Evolutionary conservation across 805 yeast species (phyloP).

Genomic region (Yamadazyma akitaensis): DNA sequence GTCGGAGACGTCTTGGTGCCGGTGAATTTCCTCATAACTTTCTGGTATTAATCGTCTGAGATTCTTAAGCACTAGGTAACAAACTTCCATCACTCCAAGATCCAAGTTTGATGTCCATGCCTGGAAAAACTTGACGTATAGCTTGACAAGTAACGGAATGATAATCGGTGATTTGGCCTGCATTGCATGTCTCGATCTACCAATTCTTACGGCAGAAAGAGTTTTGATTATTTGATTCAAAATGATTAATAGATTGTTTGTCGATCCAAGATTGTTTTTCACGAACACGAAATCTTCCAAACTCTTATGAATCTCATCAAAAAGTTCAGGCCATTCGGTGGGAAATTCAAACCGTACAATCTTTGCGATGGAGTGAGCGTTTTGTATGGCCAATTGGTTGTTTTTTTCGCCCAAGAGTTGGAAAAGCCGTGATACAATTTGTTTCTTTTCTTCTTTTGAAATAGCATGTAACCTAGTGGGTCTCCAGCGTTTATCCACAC

Average conservation of each 20-base stretch:
- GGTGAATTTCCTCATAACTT: conserved; percentile 70
- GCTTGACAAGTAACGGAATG: conserved; percentile 54
- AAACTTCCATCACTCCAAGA: conserved; percentile 62
- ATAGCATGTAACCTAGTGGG: conserved; percentile 52
- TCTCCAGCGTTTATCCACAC: conserved; percentile 83
- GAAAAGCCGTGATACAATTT: conserved; percentile 59
- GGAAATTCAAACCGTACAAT: conserved; percentile 87
- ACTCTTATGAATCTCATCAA: conserved; percentile 55
- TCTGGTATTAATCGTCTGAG: conserved; percentile 65
- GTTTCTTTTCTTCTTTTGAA: conserved; percentile 63
- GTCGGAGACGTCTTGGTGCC: conserved; percentile 53
- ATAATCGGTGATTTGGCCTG: conserved; percentile 67
- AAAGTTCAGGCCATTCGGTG: conserved; percentile 75
- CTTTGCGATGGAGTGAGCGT: conserved; percentile 76
- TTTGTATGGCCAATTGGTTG: conserved; percentile 72
- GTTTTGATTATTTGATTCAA: conserved; percentile 77
- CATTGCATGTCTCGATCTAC: conserved; percentile 75
- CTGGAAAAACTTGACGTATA: conserved; percentile 58
- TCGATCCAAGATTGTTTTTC: conserved; percentile 45
- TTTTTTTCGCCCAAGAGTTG: conserved; percentile 64
- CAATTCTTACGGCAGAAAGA: conserved; percentile 74
- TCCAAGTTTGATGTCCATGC: conserved; percentile 56
- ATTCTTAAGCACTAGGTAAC: conserved; percentile 74
- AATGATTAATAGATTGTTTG: conserved; percentile 62
- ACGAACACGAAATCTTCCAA: conserved; percentile 44